phyloP scores from a whole-genome alignment of 148 eudicot genomes.

The Fagopyrum tataricum region DNA sequence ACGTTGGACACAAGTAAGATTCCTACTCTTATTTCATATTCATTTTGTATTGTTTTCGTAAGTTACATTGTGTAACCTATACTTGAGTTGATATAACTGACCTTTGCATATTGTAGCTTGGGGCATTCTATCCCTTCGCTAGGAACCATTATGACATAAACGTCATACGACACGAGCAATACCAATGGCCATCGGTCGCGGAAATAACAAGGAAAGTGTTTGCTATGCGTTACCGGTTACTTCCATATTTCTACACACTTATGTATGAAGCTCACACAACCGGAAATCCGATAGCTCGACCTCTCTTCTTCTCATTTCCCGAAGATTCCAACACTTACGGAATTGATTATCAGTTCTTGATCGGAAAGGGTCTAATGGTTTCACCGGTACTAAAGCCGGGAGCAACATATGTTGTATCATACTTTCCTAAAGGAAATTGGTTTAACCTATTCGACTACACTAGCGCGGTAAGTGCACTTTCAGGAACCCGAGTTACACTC shows the following conservation, averaged over 20 bases:
- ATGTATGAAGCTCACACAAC: constrained; percentile 47
- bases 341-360: constrained; percentile 38
- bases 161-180: constrained; percentile 36
- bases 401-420: constrained; percentile 26
- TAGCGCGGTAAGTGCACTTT: constrained; percentile 1
- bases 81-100: background rate
- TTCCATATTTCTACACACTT: constrained; percentile 44
- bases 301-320: constrained; percentile 52
- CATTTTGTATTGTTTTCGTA: too few species aligned
- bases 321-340: constrained; percentile 31
- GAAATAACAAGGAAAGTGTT: constrained; percentile 40
- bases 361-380: constrained; percentile 50
- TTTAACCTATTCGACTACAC: constrained; percentile 41
- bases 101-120: constrained; percentile 22
- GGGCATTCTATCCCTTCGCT: constrained; percentile 57
- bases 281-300: constrained; percentile 50
- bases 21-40: background rate
- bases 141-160: constrained; percentile 36
- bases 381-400: constrained; percentile 39
- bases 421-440: constrained; percentile 49
- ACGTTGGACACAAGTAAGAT: constrained; percentile 46
- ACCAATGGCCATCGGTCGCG: constrained; percentile 44
- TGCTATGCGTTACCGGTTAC: constrained; percentile 45
- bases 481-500: constrained; percentile 23
- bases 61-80: background rate